Percentiles rank a stretch among this genome's conserved stretches.
These are phyloP conservation scores for Fusarium succisae DNA, from an alignment of 2,329 filamentous ascomycete species.

Conservation along the genomic window DNA sequence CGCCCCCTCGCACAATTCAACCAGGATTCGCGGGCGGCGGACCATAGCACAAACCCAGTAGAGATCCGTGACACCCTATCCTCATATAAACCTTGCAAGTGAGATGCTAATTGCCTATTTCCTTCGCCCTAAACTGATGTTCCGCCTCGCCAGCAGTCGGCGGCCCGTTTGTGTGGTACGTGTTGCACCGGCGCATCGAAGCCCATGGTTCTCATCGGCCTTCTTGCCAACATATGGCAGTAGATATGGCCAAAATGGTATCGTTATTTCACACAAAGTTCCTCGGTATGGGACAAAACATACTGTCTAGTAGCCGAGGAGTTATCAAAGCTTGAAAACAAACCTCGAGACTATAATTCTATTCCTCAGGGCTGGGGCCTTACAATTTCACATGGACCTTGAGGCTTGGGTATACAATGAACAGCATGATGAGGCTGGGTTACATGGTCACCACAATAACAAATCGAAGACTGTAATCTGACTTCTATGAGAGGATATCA, in stretches of 20 bases:
- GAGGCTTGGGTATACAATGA: background rate
- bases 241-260: background rate
- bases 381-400: background rate
- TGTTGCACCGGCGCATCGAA: background rate
- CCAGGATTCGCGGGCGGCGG: conserved; percentile 25
- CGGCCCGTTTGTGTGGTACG: background rate
- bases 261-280: background rate
- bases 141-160: background rate
- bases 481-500: background rate
- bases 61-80: conserved; percentile 38
- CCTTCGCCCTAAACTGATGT: conserved; percentile 3
- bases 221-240: background rate
- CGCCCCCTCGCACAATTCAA: conserved; percentile 9
- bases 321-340: background rate
- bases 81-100: conserved; percentile 9
- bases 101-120: conserved; percentile 4
- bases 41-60: conserved; percentile 32
- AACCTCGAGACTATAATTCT: background rate
- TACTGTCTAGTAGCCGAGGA: background rate
- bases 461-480: background rate
- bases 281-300: background rate
- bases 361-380: background rate
- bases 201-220: background rate
- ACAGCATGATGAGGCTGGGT: background rate
- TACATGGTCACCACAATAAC: background rate